Conservation (phyloP, 352 stramenopile species). For the Phytophthora chlamydospora region DNA sequence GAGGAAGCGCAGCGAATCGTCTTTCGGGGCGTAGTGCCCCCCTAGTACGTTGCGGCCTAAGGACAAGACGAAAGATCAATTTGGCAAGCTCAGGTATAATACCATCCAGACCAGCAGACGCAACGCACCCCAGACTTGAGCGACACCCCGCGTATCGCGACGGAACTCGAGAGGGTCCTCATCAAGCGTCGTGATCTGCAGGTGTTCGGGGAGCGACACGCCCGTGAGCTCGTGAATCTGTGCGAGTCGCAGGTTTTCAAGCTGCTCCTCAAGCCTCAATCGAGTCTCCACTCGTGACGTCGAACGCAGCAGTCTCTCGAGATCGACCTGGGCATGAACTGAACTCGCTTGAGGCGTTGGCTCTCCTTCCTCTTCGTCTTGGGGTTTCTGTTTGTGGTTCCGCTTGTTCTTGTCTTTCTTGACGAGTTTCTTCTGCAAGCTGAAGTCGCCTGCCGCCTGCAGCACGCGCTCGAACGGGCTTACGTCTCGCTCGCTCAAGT, state of each 20-base stretch:
- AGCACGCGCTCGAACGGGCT: conserved; percentile 31
- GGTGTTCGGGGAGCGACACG: conserved; percentile 14
- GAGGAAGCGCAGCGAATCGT: conserved; percentile 27
- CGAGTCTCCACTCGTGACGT: conserved; percentile 2
- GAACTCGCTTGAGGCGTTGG: conserved; percentile 1
- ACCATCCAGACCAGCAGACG: background rate
- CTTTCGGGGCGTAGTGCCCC: conserved; percentile 29
- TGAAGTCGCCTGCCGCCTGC: conserved; percentile 20
- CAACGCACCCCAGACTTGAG: conserved; percentile 26
- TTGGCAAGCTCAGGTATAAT: too few relatives aligned
- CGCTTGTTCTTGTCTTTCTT: conserved; percentile 1
- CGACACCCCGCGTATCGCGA: conserved; percentile 22
- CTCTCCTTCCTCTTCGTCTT: conserved; percentile 8
- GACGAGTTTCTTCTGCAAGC: conserved; percentile 12
- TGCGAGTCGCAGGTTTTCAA: conserved; percentile 4
- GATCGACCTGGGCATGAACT: conserved; percentile 10
- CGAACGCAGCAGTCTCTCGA: conserved; percentile 27
- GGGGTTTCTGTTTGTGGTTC: conserved; percentile 1
- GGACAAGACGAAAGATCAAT: background rate
- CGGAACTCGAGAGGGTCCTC: conserved; percentile 40
- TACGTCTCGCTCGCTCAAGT: conserved; percentile 15
- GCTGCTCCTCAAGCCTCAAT: conserved; percentile 13
- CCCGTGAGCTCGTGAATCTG: conserved; percentile 5
- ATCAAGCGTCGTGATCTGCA: conserved; percentile 20
- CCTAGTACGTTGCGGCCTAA: conserved; percentile 36